These are phyloP conservation scores for Xylariaceae sp. DNA, from an alignment of 2,329 filamentous ascomycete genomes.

Conservation along the genomic window DNA sequence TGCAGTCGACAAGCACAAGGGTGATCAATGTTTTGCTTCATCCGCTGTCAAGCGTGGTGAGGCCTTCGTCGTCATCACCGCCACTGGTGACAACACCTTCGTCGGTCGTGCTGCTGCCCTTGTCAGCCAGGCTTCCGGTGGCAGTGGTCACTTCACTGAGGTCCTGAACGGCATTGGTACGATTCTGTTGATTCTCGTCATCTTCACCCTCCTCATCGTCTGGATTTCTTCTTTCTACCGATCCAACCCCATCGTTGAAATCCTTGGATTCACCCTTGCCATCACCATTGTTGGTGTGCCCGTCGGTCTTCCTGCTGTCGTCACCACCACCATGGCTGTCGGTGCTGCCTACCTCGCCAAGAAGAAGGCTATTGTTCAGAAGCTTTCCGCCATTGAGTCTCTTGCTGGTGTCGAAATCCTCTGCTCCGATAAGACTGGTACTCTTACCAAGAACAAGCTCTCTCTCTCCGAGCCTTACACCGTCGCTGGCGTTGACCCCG, in stretches of 20 bases:
- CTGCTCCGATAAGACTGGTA: conserved; percentile 92
- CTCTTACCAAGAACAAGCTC: conserved; percentile 90
- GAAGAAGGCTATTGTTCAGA: conserved; percentile 91
- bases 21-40: conserved; percentile 78
- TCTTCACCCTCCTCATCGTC: conserved; percentile 74
- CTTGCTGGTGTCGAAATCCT: conserved; percentile 90
- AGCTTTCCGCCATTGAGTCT: conserved; percentile 87
- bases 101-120: conserved; percentile 85
- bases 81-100: conserved; percentile 85
- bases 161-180: conserved; percentile 85
- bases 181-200: conserved; percentile 73
- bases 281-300: conserved; percentile 91
- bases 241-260: conserved; percentile 72
- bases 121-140: conserved; percentile 70
- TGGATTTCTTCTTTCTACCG: conserved; percentile 89
- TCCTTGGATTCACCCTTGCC: conserved; percentile 79
- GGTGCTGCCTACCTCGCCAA: conserved; percentile 87
- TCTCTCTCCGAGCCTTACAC: conserved; percentile 82
- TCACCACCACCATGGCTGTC: conserved; percentile 93
- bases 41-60: conserved; percentile 89
- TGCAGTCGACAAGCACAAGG: conserved; percentile 81
- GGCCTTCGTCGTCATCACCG: conserved; percentile 75
- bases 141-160: conserved; percentile 84
- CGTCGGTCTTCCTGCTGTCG: conserved; percentile 87
- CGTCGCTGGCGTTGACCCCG: conserved; percentile 74